Evolutionary conservation across 164 flowering plant species (phyloP), one percentile per base, ranked within the genome.

Genomic region (Liriodendron chinense): DNA sequence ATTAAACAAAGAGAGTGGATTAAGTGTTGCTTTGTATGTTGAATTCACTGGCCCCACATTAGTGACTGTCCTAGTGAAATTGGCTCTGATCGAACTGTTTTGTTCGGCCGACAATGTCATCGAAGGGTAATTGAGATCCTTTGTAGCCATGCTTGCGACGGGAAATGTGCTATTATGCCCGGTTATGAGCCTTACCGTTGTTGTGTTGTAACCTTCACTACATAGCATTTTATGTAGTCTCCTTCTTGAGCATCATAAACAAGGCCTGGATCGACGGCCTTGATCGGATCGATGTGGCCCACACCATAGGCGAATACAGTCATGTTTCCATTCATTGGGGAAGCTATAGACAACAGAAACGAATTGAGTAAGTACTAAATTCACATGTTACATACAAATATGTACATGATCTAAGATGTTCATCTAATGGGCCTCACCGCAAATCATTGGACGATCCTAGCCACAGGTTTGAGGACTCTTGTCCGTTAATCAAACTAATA

Each of bases 61-160:
- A 2, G 94, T 92, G 43, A 90, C 91, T 0, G 86, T 86, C 69
- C 97, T 79, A 22, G 77, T 70, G 74, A 84, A 92, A 12, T 73
- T 75, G 0, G 78, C 77, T 1, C 26, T 79, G 65, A 84, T 50
- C 16, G 74, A 9, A 10, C 2, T 26, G 1, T 20, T 50, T 1
- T 70, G 3, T 0, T 24, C 0, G 1, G 73, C 72, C 0, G 81
- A 75, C 0, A 85, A 28, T 1, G 86, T 79, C 50, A 89, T 83
- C 0, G 93, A 86, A 34, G 94, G 97, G 69, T 85, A 88, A 74
- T 92, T 90, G 4, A 92, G 81, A 72, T 87, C 89, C 86, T 83
- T 83, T 4, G 78, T 87, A 0, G 85, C 74, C 43, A 57, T 84
- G 7, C 80, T 82, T 21, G 76, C 65, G 26, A 26, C 7, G 1